Base-by-base conservation (phyloP, 129 eudicot species). In the Smallanthus sonchifolius region DNA sequence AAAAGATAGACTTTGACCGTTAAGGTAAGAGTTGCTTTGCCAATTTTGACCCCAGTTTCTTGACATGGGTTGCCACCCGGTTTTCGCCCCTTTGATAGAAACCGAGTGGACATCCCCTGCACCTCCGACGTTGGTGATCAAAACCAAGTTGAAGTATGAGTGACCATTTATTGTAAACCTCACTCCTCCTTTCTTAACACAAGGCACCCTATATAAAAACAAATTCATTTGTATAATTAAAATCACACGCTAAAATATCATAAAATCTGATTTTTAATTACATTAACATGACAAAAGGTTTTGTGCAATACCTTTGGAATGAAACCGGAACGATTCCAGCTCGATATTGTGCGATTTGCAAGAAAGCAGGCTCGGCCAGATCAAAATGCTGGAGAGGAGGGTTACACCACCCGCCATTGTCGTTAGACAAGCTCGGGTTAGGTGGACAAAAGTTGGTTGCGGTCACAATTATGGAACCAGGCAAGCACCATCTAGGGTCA, bases 391-490 rank as follows among this genome's bases (percentile, higher is more conserved):
- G 91, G 36, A 84, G 95, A 5, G 97, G 97, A 52, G 97, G 95
- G 71, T 91, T 91, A 79, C 97, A 91, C 97, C 97, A 91, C 28
- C 97, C 97, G 0, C 97, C 97, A 74, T 91, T 86, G 77, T 88
- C 84, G 19, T 88, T 91, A 55, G 97, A 84, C 75, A 80, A 47
- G 0, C 86, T 61, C 7, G 87, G 89, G 81, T 91, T 91, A 2
- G 97, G 97, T 1, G 97, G 97, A 78, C 97, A 88, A 74, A 91
- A 91, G n/a, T 91, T 88, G 48, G 97, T 91, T 0, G 97, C 97
- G 0, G 97, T 91, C 69, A 91, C 92, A 0, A 70, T 68, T 69
- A 91, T 86, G 69, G 74, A 75, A 20, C 97, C 97, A 0, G 83
- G 83, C 44, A 81, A 75, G 61, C 97, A 91, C 88, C 86, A 91